A percentile compares a stretch with the other conserved stretches of the same genome.
Conservation (phyloP, 169 alveolate genomes). For the Plasmodium fragile region DNA sequence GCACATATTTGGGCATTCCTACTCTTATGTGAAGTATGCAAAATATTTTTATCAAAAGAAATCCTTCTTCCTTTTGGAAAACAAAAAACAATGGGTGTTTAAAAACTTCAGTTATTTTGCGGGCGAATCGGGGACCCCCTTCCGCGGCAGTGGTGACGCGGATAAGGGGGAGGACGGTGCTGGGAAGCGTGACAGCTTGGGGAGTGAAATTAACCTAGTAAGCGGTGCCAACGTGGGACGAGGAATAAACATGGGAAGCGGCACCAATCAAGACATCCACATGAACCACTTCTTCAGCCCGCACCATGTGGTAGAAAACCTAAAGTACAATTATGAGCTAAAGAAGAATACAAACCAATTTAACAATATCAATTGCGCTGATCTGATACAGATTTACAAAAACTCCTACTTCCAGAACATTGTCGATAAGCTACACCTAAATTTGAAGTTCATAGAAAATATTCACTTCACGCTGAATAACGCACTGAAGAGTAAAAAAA, state of each 20-base stretch:
- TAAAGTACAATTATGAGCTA: constrained; percentile 57
- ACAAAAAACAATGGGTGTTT: constrained; percentile 37
- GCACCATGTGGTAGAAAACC: constrained; percentile 49
- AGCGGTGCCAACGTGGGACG: not conserved
- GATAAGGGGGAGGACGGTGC: not conserved
- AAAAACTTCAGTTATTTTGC: constrained; percentile 39
- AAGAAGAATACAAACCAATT: constrained; percentile 27
- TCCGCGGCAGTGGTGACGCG: not conserved
- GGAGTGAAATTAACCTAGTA: not conserved
- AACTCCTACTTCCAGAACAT: constrained; percentile 69
- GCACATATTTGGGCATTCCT: constrained; percentile 67
- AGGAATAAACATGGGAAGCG: not conserved
- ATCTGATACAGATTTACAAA: constrained; percentile 29
- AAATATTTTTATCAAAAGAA: constrained; percentile 69
- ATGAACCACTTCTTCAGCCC: constrained; percentile 41
- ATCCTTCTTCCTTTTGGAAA: constrained; percentile 61
- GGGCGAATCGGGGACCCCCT: not conserved
- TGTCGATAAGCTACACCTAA: constrained; percentile 58
- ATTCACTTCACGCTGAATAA: constrained; percentile 45
- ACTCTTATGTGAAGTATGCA: constrained; percentile 71
- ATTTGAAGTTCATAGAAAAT: constrained; percentile 63
- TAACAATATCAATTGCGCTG: constrained; percentile 19
- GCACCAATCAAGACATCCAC: not conserved
- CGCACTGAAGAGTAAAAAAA: constrained; percentile 18
- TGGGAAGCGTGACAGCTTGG: not conserved